Evolutionary conservation across 2,329 filamentous ascomycete species (phyloP).

Genomic region (Colletotrichum sublineola): DNA sequence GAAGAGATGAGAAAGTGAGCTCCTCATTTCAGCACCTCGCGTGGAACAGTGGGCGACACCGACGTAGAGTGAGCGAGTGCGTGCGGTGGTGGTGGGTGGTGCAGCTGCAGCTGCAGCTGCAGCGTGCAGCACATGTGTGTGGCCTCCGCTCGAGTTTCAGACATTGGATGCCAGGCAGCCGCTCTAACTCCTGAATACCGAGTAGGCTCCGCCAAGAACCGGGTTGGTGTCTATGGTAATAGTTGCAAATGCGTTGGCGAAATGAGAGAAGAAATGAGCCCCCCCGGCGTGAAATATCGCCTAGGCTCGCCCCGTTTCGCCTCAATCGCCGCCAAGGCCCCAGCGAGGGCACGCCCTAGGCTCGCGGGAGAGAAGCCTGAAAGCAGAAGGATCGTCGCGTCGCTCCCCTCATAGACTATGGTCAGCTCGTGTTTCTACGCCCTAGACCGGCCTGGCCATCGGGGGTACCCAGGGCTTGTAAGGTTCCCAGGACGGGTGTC

Average conservation of each 20-base stretch:
- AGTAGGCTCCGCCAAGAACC: constrained; percentile 34
- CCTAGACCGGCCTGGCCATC: constrained; percentile 36
- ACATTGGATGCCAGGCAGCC: constrained; percentile 35
- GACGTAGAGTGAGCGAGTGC: too few species aligned
- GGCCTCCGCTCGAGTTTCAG: constrained; percentile 10
- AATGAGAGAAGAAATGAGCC: constrained; percentile 30
- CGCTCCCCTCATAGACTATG: neutral
- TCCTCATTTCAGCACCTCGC: too few species aligned
- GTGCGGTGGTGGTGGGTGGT: neutral
- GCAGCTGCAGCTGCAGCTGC: neutral
- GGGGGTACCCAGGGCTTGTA: neutral
- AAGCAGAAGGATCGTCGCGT: too few species aligned
- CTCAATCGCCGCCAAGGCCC: constrained; percentile 19
- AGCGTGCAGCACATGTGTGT: neutral
- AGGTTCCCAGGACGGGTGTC: constrained; percentile 2
- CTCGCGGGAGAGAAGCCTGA: too few species aligned
- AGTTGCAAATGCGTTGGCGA: constrained; percentile 21
- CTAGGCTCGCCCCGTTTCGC: constrained; percentile 4
- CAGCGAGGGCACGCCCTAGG: too few species aligned
- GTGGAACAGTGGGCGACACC: too few species aligned
- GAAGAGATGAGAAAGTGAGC: too few species aligned
- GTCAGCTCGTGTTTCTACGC: constrained; percentile 19
- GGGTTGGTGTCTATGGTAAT: constrained; percentile 11
- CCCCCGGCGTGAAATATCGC: constrained; percentile 20
- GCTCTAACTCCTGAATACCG: constrained; percentile 17